Evolutionary conservation across 306 rosid genomes (phyloP).

Genomic region (Gleditsia sinensis): DNA sequence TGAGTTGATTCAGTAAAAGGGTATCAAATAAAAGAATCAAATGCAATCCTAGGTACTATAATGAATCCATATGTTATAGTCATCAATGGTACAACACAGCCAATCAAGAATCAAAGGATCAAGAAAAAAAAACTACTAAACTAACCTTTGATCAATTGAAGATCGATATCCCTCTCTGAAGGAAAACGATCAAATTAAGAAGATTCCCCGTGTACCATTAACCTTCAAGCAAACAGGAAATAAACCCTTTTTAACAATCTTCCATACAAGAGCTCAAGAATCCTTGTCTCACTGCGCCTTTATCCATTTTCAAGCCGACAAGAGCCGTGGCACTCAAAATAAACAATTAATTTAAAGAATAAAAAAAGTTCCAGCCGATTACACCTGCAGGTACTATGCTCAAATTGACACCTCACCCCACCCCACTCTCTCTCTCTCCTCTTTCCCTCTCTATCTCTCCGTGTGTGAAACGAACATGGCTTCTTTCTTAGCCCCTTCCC

Average conservation of each 20-base stretch:
- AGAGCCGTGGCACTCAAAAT: constrained; percentile 21
- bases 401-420: constrained; percentile 43
- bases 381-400: constrained; percentile 32
- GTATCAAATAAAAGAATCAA: not conserved
- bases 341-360: not conserved
- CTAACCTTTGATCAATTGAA: constrained; percentile 43
- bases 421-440: constrained; percentile 27
- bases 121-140: constrained; percentile 18
- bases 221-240: constrained; percentile 14
- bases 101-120: not conserved
- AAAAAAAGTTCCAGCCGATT: not conserved
- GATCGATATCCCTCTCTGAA: constrained; percentile 8
- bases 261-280: constrained; percentile 22
- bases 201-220: not conserved
- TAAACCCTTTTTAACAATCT: not conserved
- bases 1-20: constrained; percentile 12
- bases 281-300: constrained; percentile 23
- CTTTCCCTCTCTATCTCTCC: not conserved
- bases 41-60: not conserved
- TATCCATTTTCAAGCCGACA: constrained; percentile 39
- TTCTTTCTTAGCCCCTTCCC: not conserved
- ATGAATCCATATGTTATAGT: not conserved
- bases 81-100: not conserved
- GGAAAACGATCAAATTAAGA: constrained; percentile 24
- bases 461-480: not conserved